Conservation (phyloP, 768 basidiomycete species). For the Agrocybe praecox region DNA sequence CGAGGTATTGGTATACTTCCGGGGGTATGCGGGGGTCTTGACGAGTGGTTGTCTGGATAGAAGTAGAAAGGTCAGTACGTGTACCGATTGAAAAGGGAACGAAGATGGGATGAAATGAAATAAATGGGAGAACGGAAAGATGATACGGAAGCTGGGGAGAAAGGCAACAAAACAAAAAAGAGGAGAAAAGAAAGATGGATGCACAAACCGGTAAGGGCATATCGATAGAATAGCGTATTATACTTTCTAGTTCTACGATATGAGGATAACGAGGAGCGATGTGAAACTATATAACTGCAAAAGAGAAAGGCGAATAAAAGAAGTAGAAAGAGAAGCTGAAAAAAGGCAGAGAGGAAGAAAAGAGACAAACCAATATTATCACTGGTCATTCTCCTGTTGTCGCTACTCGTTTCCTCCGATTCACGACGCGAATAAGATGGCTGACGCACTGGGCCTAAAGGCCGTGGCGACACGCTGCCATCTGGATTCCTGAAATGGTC, state of each 20-base stretch:
- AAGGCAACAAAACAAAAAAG: not conserved
- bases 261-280: not conserved
- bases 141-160: not conserved
- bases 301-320: not conserved
- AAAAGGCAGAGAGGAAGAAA: not conserved
- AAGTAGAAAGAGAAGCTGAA: not conserved
- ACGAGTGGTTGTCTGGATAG: too few relatives aligned
- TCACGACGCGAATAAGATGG: not conserved
- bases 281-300: conserved; percentile 5
- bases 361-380: not conserved
- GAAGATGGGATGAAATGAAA: too few relatives aligned
- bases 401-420: not conserved
- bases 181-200: not conserved
- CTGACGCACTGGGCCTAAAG: not conserved
- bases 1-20: conserved; percentile 14
- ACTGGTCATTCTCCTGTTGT: not conserved
- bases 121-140: not conserved
- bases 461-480: not conserved
- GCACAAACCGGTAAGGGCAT: not conserved
- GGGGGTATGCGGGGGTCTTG: not conserved
- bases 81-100: too few relatives aligned
- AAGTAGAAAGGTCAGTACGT: too few relatives aligned
- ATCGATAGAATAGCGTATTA: not conserved
- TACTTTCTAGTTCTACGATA: not conserved
- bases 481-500: not conserved